Conservation (phyloP, 2,329 filamentous ascomycete species). For the Dactylella cylindrospora region DNA sequence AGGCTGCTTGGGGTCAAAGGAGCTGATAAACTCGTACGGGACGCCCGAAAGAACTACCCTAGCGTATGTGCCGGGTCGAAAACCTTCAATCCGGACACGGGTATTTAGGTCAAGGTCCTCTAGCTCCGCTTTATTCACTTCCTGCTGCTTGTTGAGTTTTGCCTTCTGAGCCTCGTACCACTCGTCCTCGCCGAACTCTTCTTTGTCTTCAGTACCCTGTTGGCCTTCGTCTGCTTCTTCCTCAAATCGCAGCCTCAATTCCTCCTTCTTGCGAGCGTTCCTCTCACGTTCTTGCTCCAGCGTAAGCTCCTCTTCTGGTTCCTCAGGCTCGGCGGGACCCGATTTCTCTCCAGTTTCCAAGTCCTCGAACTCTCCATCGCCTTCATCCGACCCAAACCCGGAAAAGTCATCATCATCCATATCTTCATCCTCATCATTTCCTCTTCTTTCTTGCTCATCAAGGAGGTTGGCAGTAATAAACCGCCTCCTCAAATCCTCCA, state of each 20-base stretch:
- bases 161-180: slow-evolving; percentile 99
- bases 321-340: slow-evolving; percentile 53
- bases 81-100: slow-evolving; percentile 81
- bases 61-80: slow-evolving; percentile 87
- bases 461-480: slow-evolving; percentile 72
- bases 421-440: slow-evolving; percentile 56
- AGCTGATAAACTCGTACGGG: slow-evolving; percentile 81
- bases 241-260: slow-evolving; percentile 90
- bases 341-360: slow-evolving; percentile 71
- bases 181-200: slow-evolving; percentile 93
- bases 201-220: slow-evolving; percentile 55
- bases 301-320: slow-evolving; percentile 55
- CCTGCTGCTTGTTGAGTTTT: slow-evolving; percentile 87
- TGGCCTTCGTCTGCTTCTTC: slow-evolving; percentile 87
- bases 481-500: slow-evolving; percentile 71
- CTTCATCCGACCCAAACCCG: slow-evolving; percentile 59
- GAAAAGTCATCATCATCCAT: slow-evolving; percentile 54
- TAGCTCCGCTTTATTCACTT: slow-evolving; percentile 95
- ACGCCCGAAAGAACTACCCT: slow-evolving; percentile 87
- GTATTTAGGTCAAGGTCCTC: slow-evolving; percentile 82
- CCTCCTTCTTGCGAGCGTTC: slow-evolving; percentile 90
- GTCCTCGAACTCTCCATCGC: slow-evolving; percentile 81
- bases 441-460: slow-evolving; percentile 58
- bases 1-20: slow-evolving; percentile 79
- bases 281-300: slow-evolving; percentile 87